Evolutionary conservation across 768 basidiomycete genomes (phyloP), one percentile per base, ranked within the genome.

Genomic region (Kwoniella sp.): DNA sequence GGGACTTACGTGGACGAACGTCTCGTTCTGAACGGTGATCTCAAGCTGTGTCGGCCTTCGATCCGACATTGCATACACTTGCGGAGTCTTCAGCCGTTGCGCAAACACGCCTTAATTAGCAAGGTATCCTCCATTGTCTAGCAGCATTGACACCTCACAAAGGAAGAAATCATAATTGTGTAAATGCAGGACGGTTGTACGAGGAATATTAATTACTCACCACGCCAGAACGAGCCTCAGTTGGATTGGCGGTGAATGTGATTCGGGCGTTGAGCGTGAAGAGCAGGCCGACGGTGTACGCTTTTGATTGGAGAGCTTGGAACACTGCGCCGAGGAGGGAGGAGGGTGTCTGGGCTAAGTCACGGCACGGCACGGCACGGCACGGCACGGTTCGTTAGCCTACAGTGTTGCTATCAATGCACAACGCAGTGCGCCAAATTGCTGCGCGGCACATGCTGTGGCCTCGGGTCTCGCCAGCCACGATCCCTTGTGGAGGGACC

Each of bases 221-320:
- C 30, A 41, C 25, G 12, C 34, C 23, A 12, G 41, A 59, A 25
- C 55, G 47, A 15, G 34, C 38, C 9, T 47, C 52, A 9, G 13
- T 58, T 25, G 38, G 26, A 37, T 13, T 59, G 31, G 30, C 56
- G 0, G 37, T 59, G 47, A 67, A 63, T 8, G 37, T 30, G 15
- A 70, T 38, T n/a, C 70, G 41, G 0, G 70, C 66, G 61, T 71
- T 67, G 31, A 73, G 64, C 9, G 69, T 66, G 45, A 63, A 64
- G 23, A 73, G 54, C 22, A 73, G 50, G 38, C 72, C 72, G 53
- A 68, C 28, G 34, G 72, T 67, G 55, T 73, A 73, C 15, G 65
- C 67, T 48, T 73, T 71, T 20, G 59, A 65, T 64, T 70, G 60
- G 34, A 73, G 59, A 11, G 68, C 58, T 45, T 68, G 67, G 55